These are phyloP conservation scores for Chrysoporthe austroafricana DNA, from an alignment of 2,329 filamentous ascomycete species.

Conservation along the genomic window DNA sequence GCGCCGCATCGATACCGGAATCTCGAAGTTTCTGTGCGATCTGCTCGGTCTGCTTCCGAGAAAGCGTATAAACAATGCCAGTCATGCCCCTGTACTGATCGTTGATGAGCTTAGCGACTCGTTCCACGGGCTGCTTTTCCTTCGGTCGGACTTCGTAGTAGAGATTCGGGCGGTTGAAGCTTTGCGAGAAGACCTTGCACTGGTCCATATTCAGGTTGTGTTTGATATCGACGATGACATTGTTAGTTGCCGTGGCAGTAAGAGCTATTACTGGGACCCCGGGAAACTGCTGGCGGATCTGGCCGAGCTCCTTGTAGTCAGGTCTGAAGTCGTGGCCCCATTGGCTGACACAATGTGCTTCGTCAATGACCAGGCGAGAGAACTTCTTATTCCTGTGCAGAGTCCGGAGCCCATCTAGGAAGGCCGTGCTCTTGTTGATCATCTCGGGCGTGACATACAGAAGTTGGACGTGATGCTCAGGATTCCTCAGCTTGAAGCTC, in stretches of 20 bases:
- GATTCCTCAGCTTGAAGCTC: conserved; percentile 62
- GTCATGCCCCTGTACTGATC: conserved; percentile 71
- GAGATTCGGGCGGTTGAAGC: conserved; percentile 95
- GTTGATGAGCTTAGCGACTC: conserved; percentile 70
- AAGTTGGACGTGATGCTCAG: conserved; percentile 79
- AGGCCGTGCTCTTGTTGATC: conserved; percentile 78
- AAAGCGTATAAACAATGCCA: conserved; percentile 93
- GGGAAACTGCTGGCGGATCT: conserved; percentile 72
- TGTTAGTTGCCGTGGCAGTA: conserved; percentile 91
- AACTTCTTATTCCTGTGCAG: conserved; percentile 75
- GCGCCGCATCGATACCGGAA: conserved; percentile 71
- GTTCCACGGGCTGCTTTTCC: conserved; percentile 56
- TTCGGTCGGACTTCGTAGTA: conserved; percentile 85
- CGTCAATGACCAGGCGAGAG: conserved; percentile 92
- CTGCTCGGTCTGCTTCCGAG: conserved; percentile 79
- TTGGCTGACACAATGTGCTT: conserved; percentile 98
- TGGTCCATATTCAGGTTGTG: conserved; percentile 83
- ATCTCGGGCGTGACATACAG: conserved; percentile 98
- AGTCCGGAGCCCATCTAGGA: conserved; percentile 66
- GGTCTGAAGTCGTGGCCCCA: conserved; percentile 99
- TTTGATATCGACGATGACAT: conserved; percentile 89
- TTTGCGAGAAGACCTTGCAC: conserved; percentile 83
- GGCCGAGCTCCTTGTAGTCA: conserved; percentile 87
- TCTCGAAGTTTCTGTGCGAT: conserved; percentile 71
- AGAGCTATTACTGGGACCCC: conserved; percentile 90